Evolutionary conservation across 2,329 filamentous ascomycete species (phyloP).

Genomic region (Monosporascus cannonballus): DNA sequence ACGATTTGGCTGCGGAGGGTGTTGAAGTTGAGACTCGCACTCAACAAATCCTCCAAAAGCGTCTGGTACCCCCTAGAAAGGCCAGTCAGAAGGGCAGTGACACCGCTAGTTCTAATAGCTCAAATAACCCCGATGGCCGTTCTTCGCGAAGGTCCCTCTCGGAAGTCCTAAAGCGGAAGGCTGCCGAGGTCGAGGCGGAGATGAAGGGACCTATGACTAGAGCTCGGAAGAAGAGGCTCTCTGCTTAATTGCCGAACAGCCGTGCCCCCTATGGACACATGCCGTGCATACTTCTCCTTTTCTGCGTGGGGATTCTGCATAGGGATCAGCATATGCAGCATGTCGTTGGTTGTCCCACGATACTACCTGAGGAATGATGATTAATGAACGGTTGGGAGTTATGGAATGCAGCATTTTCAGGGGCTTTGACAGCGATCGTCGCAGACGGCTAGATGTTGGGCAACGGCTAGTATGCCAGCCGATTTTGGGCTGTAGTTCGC

Average conservation of each 20-base stretch:
- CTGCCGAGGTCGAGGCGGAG: constrained; percentile 2
- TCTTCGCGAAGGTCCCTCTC: constrained; percentile 2
- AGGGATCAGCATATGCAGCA: not conserved
- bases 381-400: not conserved
- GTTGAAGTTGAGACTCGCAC: not conserved
- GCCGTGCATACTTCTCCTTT: no score
- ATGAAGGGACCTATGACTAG: constrained; percentile 7
- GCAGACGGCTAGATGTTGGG: not conserved
- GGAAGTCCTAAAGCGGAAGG: constrained; percentile 8
- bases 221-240: constrained; percentile 4
- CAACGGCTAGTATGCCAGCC: not conserved
- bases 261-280: no score
- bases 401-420: not conserved
- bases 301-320: no score
- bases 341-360: not conserved
- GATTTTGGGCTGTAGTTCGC: no score
- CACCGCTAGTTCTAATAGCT: not conserved
- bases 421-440: not conserved
- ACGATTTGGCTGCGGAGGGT: not conserved
- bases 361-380: not conserved
- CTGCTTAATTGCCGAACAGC: not conserved
- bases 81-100: not conserved
- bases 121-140: not conserved
- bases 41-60: not conserved
- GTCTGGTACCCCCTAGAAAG: not conserved